These are phyloP conservation scores for Kuraishia floccosa DNA, from an alignment of 805 yeast species.

Conservation along the genomic window DNA sequence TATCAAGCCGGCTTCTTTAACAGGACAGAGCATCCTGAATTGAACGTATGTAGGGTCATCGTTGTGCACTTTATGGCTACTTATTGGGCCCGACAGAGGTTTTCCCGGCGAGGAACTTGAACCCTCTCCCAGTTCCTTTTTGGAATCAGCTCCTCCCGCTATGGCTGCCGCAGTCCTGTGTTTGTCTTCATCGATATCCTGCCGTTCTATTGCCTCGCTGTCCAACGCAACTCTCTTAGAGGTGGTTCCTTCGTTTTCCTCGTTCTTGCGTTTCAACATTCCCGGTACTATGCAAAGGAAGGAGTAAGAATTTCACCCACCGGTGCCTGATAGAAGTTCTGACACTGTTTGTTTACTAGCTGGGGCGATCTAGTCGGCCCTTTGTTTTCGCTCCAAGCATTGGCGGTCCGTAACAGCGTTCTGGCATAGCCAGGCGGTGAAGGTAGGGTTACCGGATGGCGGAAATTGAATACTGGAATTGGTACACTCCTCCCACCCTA, in stretches of 20 bases:
- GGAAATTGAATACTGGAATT: too few relatives aligned
- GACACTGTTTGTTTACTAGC: too few relatives aligned
- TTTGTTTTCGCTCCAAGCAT: too few relatives aligned
- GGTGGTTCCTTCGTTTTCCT: conserved; percentile 43
- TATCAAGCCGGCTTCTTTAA: conserved; percentile 62
- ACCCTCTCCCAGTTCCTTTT: conserved; percentile 2
- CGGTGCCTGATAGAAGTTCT: too few relatives aligned
- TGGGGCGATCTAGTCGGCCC: too few relatives aligned
- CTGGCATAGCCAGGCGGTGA: too few relatives aligned
- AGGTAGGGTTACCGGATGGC: too few relatives aligned
- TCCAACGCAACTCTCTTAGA: conserved; percentile 65
- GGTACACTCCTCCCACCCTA: too few relatives aligned
- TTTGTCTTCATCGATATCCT: conserved; percentile 28
- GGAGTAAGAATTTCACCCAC: too few relatives aligned
- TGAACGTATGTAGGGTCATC: conserved; percentile 53
- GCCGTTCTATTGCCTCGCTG: conserved; percentile 37
- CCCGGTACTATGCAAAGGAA: too few relatives aligned
- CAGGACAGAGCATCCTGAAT: conserved; percentile 64
- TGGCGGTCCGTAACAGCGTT: too few relatives aligned
- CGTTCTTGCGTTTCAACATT: conserved; percentile 61
- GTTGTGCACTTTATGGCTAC: conserved; percentile 26
- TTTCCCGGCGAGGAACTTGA: neutral
- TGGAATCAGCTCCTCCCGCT: conserved; percentile 1
- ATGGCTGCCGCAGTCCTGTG: conserved; percentile 29
- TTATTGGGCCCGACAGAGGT: conserved; percentile 16